Evolutionary conservation across 108 stramenopile species (phyloP).

Genomic region (Cyclotella distinguenda): DNA sequence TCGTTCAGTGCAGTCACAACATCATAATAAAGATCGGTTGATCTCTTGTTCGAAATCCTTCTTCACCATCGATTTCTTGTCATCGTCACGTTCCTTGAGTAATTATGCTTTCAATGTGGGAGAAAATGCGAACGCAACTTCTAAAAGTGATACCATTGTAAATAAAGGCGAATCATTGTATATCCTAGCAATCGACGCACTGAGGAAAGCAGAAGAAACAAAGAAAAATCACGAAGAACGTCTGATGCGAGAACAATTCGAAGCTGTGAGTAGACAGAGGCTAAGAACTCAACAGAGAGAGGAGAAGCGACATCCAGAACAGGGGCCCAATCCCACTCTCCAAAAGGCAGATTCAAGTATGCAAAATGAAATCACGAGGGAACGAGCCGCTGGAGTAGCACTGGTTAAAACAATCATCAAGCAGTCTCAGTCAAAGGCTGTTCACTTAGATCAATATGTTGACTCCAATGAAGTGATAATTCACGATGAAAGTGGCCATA

Average conservation of each 20-base stretch:
- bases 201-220: slow-evolving; percentile 34
- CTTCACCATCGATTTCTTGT: no score
- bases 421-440: slow-evolving; percentile 43
- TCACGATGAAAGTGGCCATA: background rate
- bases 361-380: slow-evolving; percentile 4
- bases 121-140: no score
- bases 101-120: no score
- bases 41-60: no score
- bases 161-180: slow-evolving; percentile 44
- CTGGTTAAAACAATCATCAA: slow-evolving; percentile 71
- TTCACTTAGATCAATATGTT: slow-evolving; percentile 13
- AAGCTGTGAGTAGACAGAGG: slow-evolving; percentile 49
- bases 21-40: no score
- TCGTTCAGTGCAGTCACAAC: no score
- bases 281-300: slow-evolving; percentile 33
- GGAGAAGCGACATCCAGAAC: slow-evolving; percentile 1
- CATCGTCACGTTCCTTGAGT: no score
- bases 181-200: slow-evolving; percentile 46
- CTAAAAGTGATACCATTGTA: no score
- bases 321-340: background rate
- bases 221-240: slow-evolving; percentile 38
- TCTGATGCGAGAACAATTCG: slow-evolving; percentile 50
- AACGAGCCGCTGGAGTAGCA: slow-evolving; percentile 56
- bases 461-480: background rate
- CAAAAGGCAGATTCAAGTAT: background rate